Conservation (phyloP, 148 eudicot genomes). For the Cornus florida region DNA sequence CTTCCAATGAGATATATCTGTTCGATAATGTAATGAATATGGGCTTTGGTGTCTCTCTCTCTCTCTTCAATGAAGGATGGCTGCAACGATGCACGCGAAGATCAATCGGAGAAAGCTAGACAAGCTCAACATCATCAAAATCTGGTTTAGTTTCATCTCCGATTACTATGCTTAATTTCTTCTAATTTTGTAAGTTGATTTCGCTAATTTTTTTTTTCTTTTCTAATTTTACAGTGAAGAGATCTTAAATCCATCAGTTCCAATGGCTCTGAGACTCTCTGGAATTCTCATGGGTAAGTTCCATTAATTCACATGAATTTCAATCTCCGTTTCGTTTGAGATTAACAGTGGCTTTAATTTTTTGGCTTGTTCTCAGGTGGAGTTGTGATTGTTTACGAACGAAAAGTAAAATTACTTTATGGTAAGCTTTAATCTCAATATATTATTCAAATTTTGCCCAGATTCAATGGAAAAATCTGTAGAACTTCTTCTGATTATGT, state of each 20-base stretch:
- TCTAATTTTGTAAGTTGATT: not conserved
- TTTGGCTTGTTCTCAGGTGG: constrained; percentile 53
- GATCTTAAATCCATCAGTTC: constrained; percentile 85
- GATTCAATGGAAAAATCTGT: not conserved
- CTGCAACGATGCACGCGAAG: constrained; percentile 93
- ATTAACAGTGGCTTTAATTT: not conserved
- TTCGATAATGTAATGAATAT: not conserved
- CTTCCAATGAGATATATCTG: not conserved
- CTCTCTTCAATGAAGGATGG: constrained; percentile 57
- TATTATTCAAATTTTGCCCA: not conserved
- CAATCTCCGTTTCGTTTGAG: not conserved
- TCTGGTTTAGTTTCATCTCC: constrained; percentile 49
- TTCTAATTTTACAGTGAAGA: constrained; percentile 59
- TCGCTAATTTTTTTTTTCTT: not conserved
- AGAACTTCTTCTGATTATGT: not conserved
- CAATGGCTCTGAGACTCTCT: constrained; percentile 93
- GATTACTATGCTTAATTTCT: not conserved
- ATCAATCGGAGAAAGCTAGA: constrained; percentile 68
- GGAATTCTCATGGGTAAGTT: constrained; percentile 92
- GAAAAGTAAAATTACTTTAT: constrained; percentile 80
- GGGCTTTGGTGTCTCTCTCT: not conserved
- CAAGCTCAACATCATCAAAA: constrained; percentile 75
- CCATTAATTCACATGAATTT: not conserved
- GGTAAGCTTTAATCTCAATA: constrained; percentile 36
- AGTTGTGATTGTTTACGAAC: constrained; percentile 88